phyloP scores from a whole-genome alignment of 108 stramenopile genomes.

The Nitzschia palea region DNA sequence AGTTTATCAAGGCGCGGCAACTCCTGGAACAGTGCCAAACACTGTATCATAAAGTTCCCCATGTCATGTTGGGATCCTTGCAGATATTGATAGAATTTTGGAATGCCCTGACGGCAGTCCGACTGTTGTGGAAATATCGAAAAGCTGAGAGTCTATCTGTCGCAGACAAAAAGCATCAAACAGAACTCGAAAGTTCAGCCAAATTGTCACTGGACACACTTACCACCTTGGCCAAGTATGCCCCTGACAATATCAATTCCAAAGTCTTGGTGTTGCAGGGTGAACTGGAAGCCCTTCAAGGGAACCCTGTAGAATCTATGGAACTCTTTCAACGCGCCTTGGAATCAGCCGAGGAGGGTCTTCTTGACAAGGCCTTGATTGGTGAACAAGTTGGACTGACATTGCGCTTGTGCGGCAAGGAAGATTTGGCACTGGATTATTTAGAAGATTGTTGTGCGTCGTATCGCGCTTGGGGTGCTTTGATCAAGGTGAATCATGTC shows the following conservation, averaged over 20 bases:
- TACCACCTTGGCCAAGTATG: neutral
- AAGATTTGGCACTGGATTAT: constrained; percentile 10
- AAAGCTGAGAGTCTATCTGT: neutral
- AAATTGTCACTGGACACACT: neutral
- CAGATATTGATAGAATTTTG: neutral
- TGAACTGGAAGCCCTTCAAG: neutral
- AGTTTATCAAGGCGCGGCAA: neutral
- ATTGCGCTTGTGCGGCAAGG: neutral
- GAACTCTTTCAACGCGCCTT: neutral
- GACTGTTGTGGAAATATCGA: neutral
- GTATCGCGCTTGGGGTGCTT: constrained; percentile 8
- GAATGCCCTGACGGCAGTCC: constrained; percentile 12
- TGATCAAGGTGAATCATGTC: constrained; percentile 18
- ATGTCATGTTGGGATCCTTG: neutral
- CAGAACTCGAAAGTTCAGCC: neutral
- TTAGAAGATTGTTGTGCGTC: constrained; percentile 13
- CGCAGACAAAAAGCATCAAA: neutral
- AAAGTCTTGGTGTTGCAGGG: constrained; percentile 10
- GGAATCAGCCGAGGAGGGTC: neutral
- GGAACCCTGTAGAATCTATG: neutral
- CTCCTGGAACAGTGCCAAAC: neutral
- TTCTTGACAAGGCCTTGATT: neutral
- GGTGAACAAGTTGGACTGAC: constrained; percentile 12
- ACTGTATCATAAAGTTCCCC: neutral
- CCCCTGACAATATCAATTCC: neutral